Conservation (phyloP, 208 protist genomes). For the Phytomonas francai region DNA sequence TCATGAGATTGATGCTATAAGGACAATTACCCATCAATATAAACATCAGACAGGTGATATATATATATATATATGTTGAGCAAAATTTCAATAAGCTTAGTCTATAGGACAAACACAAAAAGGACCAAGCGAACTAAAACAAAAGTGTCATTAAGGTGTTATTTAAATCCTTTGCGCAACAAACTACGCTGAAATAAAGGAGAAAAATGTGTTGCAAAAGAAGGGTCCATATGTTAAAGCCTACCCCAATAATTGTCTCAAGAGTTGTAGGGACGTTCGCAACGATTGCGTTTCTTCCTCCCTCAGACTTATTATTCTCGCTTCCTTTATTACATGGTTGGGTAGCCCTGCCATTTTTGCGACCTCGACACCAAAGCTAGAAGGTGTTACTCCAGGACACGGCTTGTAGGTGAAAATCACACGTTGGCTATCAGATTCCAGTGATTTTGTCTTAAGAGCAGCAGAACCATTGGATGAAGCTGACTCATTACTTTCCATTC, state of each 20-base stretch:
- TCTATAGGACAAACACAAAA: conserved; percentile 11
- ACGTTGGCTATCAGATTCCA: not conserved
- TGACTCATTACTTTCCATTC: conserved; percentile 35
- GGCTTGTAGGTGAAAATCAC: conserved; percentile 86
- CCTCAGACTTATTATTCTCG: conserved; percentile 36
- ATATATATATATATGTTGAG: not conserved
- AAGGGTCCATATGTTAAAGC: not conserved
- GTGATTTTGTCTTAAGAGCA: too few species aligned
- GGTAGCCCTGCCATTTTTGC: conserved; percentile 82
- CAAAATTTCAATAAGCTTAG: conserved; percentile 2
- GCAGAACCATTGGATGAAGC: too few species aligned
- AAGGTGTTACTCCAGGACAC: conserved; percentile 66
- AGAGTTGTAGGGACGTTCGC: conserved; percentile 18
- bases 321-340: conserved; percentile 40
- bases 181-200: too few species aligned
- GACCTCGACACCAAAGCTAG: conserved; percentile 88
- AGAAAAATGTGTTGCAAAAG: not conserved
- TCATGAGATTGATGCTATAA: not conserved
- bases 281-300: conserved; percentile 35
- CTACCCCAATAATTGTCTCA: conserved; percentile 16
- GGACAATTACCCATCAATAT: not conserved
- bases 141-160: not conserved
- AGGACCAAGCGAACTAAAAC: conserved; percentile 13
- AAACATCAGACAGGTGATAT: not conserved
- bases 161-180: not conserved